Percentiles rank a stretch among this genome's conserved stretches.
These are phyloP conservation scores for Cadophora malorum DNA, from an alignment of 2,329 filamentous ascomycete genomes.

Conservation along the genomic window DNA sequence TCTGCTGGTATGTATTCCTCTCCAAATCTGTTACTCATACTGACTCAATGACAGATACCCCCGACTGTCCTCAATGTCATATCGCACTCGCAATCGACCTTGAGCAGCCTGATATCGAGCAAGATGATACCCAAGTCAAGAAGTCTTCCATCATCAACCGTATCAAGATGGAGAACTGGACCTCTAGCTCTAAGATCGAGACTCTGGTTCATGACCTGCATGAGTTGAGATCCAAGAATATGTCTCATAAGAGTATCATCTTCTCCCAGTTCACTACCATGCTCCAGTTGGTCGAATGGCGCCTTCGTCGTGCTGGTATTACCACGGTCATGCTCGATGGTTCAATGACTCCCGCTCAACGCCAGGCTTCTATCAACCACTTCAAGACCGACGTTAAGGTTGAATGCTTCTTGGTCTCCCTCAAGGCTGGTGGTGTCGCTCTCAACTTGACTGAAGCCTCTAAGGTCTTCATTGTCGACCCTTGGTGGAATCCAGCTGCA, in stretches of 20 bases:
- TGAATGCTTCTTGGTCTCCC: slow-evolving; percentile 93
- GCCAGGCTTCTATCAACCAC: slow-evolving; percentile 91
- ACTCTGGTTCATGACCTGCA: slow-evolving; percentile 94
- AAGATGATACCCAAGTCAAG: slow-evolving; percentile 85
- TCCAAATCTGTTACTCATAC: not conserved
- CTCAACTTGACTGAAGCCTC: slow-evolving; percentile 95
- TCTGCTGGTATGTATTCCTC: slow-evolving; percentile 70
- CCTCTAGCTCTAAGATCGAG: slow-evolving; percentile 97
- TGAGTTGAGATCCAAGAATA: slow-evolving; percentile 87
- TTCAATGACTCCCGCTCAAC: slow-evolving; percentile 92
- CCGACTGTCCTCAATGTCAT: slow-evolving; percentile 90
- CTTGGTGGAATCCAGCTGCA: slow-evolving; percentile 99
- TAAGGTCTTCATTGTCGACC: slow-evolving; percentile 94
- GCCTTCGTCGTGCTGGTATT: slow-evolving; percentile 93
- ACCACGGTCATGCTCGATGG: slow-evolving; percentile 98
- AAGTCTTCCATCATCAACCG: slow-evolving; percentile 98
- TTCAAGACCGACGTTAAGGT: slow-evolving; percentile 96
- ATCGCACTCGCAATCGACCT: slow-evolving; percentile 89
- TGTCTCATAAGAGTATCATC: slow-evolving; percentile 95
- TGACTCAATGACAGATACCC: slow-evolving; percentile 50
- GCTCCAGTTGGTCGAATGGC: slow-evolving; percentile 97
- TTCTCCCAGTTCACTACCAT: slow-evolving; percentile 98
- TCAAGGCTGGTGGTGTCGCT: slow-evolving; percentile 95
- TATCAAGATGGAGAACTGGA: slow-evolving; percentile 99
- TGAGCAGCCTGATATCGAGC: slow-evolving; percentile 93